These are phyloP conservation scores for Populus tremula DNA, from an alignment of 345 rosid genomes.

Conservation along the genomic window DNA sequence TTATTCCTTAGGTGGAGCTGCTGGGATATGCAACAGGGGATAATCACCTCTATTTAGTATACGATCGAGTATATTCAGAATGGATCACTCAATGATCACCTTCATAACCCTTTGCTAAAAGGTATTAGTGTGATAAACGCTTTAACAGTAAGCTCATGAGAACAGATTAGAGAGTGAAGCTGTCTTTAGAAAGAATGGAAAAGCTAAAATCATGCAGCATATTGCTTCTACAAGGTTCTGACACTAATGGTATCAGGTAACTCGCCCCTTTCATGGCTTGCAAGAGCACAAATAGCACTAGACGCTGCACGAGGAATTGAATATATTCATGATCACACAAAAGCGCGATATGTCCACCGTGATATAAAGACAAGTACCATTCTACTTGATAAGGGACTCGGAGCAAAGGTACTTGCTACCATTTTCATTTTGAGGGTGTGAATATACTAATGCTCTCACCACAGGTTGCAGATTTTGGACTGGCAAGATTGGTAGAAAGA, in stretches of 20 bases:
- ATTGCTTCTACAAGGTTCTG: conserved; percentile 7
- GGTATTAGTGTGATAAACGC: conserved; percentile 5
- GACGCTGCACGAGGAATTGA: conserved; percentile 42
- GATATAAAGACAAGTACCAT: conserved; percentile 40
- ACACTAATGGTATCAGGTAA: conserved; percentile 24
- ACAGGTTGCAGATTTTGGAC: conserved; percentile 41
- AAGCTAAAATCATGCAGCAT: background rate
- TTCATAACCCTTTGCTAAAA: conserved; percentile 28
- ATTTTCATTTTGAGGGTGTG: background rate
- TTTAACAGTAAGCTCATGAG: background rate
- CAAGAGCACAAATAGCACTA: conserved; percentile 30
- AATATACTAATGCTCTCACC: background rate
- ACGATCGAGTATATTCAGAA: conserved; percentile 7
- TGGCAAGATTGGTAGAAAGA: conserved; percentile 34
- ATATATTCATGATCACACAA: conserved; percentile 42
- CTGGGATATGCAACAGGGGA: too few species aligned
- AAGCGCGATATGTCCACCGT: conserved; percentile 35
- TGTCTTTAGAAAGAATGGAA: too few species aligned
- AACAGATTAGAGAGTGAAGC: too few species aligned
- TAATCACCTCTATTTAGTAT: too few species aligned
- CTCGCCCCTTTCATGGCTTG: conserved; percentile 35
- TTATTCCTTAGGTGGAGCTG: background rate
- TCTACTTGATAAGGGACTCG: conserved; percentile 33
- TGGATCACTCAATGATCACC: conserved; percentile 36
- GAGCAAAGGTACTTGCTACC: conserved; percentile 29